phyloP scores from a whole-genome alignment of 306 rosid genomes.

The Ormosia emarginata region DNA sequence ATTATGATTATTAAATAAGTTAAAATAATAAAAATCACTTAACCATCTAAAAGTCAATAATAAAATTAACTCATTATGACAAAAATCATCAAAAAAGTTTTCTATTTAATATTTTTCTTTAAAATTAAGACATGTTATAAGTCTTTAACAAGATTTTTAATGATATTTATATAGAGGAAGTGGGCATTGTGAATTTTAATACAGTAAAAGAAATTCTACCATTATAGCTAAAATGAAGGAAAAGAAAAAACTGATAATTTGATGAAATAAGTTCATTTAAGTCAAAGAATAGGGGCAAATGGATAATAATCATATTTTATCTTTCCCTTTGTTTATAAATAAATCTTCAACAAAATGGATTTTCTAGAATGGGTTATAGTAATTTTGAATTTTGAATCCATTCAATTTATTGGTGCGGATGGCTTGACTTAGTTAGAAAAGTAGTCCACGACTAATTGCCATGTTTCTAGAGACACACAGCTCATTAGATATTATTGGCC shows the following conservation, averaged over 20 bases:
- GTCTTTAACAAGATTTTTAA: too few relatives aligned
- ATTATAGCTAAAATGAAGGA: not conserved
- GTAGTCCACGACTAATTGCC: not conserved
- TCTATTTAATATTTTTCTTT: too few relatives aligned
- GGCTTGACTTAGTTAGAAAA: not conserved
- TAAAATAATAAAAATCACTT: too few relatives aligned
- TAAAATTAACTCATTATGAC: too few relatives aligned
- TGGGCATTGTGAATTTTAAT: too few relatives aligned
- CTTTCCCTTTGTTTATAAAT: not conserved
- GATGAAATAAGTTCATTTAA: not conserved
- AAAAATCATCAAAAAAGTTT: too few relatives aligned
- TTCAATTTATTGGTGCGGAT: not conserved
- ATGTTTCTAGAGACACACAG: not conserved
- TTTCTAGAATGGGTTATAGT: not conserved
- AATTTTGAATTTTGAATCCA: not conserved
- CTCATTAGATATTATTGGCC: not conserved
- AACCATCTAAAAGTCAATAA: too few relatives aligned
- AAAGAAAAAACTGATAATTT: too few relatives aligned
- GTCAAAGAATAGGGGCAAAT: not conserved
- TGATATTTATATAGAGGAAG: too few relatives aligned
- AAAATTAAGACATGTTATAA: too few relatives aligned
- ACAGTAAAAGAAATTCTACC: not conserved
- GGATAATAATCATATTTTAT: not conserved
- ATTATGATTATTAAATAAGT: too few relatives aligned
- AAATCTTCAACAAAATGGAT: not conserved